Evolutionary conservation across 2,329 filamentous ascomycete genomes (phyloP), one percentile per base, ranked within the genome.

Genomic region (Epichloe coenophiala): DNA sequence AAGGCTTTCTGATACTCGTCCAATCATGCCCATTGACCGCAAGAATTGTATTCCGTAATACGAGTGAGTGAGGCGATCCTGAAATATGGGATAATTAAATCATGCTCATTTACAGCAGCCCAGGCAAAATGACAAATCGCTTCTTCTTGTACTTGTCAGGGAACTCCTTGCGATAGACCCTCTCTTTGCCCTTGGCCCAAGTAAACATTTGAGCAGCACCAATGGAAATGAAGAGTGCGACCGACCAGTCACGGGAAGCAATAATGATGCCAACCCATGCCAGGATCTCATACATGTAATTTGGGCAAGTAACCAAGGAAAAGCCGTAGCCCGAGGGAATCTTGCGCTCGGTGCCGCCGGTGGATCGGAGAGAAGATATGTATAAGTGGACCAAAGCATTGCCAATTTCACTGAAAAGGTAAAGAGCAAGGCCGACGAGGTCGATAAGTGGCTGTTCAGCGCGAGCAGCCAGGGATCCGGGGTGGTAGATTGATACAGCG

Each of bases 81-180:
- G 27, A 0, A 31, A 31, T 4, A 31, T 37, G n/a, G 17, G 13
- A 27, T 7, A 27, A 27, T 9, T 3, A 1, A 12, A 19, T 17
- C 15, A 3, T 19, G 19, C 9, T 19, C 23, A 15, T 48, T 70
- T 71, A 93, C 63, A 84, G 76, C 47, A 95, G 70, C 3, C 86
- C 86, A 3, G 93, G 88, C 52, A 96, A 68, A 70, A 95, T 85
- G 53, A 80, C 81, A 63, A 76, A 91, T 62, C 80, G 80, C 87
- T 98, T 97, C 75, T 84, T 90, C 83, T 91, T 90, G 72, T 98
- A 98, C 70, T 84, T 86, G 65, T 90, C 86, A 40, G 86, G 86
- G 68, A 97, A 95, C 66, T 95, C 87, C 67, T 85, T 84, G 60
- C 93, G 81, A 66, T 96, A 93, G 51, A 87, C 81, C 63, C 74